Evolutionary conservation across 306 rosid species (phyloP).

Genomic region (Quercus bicolor): DNA sequence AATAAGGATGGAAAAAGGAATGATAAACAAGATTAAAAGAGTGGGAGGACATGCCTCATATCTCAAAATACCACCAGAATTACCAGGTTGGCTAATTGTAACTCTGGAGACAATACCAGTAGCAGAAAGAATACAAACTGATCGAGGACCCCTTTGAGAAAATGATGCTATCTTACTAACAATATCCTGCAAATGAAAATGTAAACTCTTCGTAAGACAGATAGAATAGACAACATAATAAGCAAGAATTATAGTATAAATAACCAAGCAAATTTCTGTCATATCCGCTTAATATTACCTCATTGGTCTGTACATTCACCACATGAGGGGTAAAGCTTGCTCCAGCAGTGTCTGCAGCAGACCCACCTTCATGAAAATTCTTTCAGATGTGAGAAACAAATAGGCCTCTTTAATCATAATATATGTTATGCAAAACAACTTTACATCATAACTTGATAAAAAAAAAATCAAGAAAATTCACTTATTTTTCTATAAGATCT

Average conservation of each 20-base stretch:
- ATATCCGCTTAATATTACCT: slow-evolving; percentile 30
- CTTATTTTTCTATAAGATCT: too few species aligned
- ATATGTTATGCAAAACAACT: too few species aligned
- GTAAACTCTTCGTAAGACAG: not conserved
- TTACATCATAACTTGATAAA: too few species aligned
- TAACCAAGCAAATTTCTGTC: not conserved
- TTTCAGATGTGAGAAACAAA: slow-evolving; percentile 7
- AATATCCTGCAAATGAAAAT: slow-evolving; percentile 39
- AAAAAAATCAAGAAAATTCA: too few species aligned
- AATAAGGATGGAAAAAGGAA: not conserved
- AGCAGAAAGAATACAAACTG: slow-evolving; percentile 48
- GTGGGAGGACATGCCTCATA: slow-evolving; percentile 35
- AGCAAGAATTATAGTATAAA: not conserved
- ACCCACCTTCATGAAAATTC: slow-evolving; percentile 32
- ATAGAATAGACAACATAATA: not conserved
- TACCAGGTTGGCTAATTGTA: slow-evolving; percentile 16
- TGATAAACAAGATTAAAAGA: not conserved
- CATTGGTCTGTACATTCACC: slow-evolving; percentile 33
- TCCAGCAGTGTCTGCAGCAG: slow-evolving; percentile 41
- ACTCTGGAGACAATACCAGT: slow-evolving; percentile 41
- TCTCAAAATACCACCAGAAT: slow-evolving; percentile 16
- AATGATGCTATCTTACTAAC: slow-evolving; percentile 13
- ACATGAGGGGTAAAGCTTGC: slow-evolving; percentile 42
- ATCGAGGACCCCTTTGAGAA: not conserved
- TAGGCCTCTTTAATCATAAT: not conserved